phyloP scores from a whole-genome alignment of 177 flowering plant species.

The Telopea speciosissima region DNA sequence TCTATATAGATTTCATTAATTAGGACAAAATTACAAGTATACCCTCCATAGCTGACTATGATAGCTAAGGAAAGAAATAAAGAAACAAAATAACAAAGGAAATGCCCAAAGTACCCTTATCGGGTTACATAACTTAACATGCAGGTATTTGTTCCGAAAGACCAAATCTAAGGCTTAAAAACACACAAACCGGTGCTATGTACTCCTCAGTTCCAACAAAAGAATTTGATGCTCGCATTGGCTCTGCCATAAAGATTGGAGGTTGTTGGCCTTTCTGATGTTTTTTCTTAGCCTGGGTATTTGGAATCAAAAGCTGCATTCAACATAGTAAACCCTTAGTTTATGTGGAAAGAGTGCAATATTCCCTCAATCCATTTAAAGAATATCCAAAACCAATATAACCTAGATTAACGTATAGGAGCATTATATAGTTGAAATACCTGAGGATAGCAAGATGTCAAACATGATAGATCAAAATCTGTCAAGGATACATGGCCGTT shows the following conservation, averaged over 20 bases:
- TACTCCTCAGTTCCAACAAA: constrained; percentile 99
- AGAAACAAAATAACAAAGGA: too few relatives aligned
- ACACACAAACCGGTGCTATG: constrained; percentile 82
- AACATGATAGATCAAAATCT: constrained; percentile 93
- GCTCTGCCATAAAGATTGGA: constrained; percentile 94
- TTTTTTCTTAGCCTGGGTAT: constrained; percentile 54
- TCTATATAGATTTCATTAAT: too few relatives aligned
- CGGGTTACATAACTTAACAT: too few relatives aligned
- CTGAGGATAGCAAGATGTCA: constrained; percentile 97
- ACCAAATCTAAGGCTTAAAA: not conserved
- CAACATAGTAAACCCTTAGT: not conserved
- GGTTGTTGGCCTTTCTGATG: constrained; percentile 43
- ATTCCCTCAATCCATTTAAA: not conserved
- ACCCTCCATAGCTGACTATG: too few relatives aligned
- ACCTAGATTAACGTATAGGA: not conserved
- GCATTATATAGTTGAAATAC: constrained; percentile 23
- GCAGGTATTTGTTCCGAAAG: not conserved
- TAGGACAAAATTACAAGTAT: too few relatives aligned
- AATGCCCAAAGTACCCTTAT: too few relatives aligned
- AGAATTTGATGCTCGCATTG: constrained; percentile 95
- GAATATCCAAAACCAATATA: not conserved
- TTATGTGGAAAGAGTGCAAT: not conserved
- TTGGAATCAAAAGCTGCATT: constrained; percentile 69
- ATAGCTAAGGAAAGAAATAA: too few relatives aligned
- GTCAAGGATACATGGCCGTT: constrained; percentile 83